phyloP scores from a whole-genome alignment of 2,329 filamentous ascomycete species.

The Aspergillus pseudoviridinutans region DNA sequence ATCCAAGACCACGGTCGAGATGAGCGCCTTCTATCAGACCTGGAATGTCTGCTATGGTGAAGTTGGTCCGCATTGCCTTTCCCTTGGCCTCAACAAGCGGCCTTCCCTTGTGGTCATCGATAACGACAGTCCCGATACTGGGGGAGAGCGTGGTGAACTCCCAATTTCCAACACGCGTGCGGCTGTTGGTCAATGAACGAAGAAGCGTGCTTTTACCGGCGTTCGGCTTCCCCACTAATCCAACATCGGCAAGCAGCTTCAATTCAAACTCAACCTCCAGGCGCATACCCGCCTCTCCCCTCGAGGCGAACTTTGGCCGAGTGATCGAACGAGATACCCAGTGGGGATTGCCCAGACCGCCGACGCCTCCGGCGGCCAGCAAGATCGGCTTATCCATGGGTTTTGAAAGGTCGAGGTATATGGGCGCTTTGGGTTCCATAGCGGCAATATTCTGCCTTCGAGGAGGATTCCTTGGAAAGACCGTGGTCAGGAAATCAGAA shows the following conservation, averaged over 20 bases:
- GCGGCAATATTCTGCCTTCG: conserved; percentile 56
- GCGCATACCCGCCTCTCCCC: conserved; percentile 73
- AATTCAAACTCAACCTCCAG: conserved; percentile 83
- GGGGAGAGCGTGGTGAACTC: conserved; percentile 94
- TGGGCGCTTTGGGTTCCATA: conserved; percentile 67
- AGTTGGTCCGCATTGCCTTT: conserved; percentile 64
- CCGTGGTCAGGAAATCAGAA: conserved; percentile 61
- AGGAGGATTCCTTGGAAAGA: conserved; percentile 56
- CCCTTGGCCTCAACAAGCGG: conserved; percentile 52
- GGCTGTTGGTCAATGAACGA: conserved; percentile 80
- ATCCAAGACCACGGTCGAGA: conserved; percentile 82
- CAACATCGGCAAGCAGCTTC: conserved; percentile 91
- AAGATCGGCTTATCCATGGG: conserved; percentile 81
- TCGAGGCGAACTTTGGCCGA: conserved; percentile 82
- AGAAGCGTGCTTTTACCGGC: conserved; percentile 93
- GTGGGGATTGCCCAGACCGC: conserved; percentile 89
- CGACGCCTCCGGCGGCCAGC: conserved; percentile 80
- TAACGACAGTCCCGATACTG: conserved; percentile 90
- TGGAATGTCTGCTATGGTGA: conserved; percentile 94
- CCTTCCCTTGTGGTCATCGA: conserved; percentile 80
- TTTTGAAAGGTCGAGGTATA: conserved; percentile 68
- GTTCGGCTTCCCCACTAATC: conserved; percentile 90
- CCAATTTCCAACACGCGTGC: conserved; percentile 88
- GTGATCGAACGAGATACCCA: conserved; percentile 74
- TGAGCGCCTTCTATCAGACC: conserved; percentile 90